These are phyloP conservation scores for Auriscalpium vulgare DNA, from an alignment of 768 basidiomycete genomes.

Conservation along the genomic window DNA sequence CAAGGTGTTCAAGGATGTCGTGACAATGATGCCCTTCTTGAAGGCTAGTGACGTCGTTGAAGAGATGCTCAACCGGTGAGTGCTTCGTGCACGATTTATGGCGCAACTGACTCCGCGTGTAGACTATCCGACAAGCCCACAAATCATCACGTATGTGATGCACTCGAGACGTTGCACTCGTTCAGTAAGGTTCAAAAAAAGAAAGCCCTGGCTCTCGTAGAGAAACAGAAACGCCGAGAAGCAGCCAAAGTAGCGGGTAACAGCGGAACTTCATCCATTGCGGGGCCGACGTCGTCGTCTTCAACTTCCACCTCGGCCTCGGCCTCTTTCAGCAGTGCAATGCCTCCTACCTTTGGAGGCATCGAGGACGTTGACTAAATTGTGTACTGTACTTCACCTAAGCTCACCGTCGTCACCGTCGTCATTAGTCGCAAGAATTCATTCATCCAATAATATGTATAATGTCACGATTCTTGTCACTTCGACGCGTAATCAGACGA, in stretches of 20 bases:
- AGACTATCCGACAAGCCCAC: constrained; percentile 50
- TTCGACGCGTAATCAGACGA: too few species aligned
- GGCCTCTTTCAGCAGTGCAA: neutral
- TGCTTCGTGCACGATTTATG: neutral
- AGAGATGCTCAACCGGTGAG: constrained; percentile 49
- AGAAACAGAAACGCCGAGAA: neutral
- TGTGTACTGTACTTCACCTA: too few species aligned
- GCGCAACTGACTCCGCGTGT: neutral
- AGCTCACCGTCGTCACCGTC: too few species aligned
- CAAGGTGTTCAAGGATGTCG: constrained; percentile 35
- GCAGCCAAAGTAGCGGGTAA: neutral
- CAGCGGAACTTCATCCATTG: neutral
- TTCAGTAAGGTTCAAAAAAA: constrained; percentile 48
- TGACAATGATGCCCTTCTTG: constrained; percentile 53
- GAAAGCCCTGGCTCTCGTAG: constrained; percentile 19
- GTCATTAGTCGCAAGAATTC: too few species aligned
- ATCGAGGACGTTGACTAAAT: neutral
- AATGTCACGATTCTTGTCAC: too few species aligned
- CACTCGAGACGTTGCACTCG: constrained; percentile 35
- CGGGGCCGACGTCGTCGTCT: neutral
- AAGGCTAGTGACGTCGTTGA: constrained; percentile 41
- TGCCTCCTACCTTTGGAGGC: neutral
- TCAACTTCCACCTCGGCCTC: neutral
- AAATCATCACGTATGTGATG: constrained; percentile 45
- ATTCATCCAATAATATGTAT: too few species aligned